Evolutionary conservation across 1,139 yeast species (phyloP).

Genomic region (Suhomyces atakaporum): DNA sequence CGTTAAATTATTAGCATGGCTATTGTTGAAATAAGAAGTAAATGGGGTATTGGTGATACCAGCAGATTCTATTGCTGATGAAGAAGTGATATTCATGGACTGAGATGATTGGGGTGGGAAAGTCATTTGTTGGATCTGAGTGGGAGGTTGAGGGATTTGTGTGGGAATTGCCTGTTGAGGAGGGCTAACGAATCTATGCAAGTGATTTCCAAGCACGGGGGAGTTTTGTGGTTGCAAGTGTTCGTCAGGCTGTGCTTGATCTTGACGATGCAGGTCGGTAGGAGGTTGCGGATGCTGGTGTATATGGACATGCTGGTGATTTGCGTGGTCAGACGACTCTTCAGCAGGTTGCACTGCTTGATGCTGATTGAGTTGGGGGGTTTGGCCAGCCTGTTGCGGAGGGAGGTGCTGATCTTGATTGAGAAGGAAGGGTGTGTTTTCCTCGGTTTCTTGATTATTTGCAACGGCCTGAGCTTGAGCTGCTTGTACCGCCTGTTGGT

Average conservation of each 20-base stretch:
- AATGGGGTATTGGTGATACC: constrained; percentile 14
- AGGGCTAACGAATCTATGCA: constrained; percentile 4
- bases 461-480: constrained; percentile 1
- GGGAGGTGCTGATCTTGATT: no score
- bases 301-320: constrained; percentile 9
- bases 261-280: not conserved
- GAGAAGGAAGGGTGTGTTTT: constrained; percentile 1
- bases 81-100: constrained; percentile 1
- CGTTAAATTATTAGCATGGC: constrained; percentile 30
- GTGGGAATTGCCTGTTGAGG: constrained; percentile 9
- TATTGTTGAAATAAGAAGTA: constrained; percentile 24
- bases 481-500: not conserved
- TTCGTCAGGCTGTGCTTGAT: no score
- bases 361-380: not conserved
- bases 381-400: no score
- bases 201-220: constrained; percentile 1
- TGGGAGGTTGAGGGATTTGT: constrained; percentile 8
- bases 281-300: constrained; percentile 7
- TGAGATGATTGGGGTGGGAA: constrained; percentile 2
- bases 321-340: constrained; percentile 6
- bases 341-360: no score
- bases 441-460: not conserved
- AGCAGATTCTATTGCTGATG: constrained; percentile 21
- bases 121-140: constrained; percentile 6
- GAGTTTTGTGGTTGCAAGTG: not conserved